Base-by-base conservation (phyloP, 345 rosid species). In the Citrus glauca region DNA sequence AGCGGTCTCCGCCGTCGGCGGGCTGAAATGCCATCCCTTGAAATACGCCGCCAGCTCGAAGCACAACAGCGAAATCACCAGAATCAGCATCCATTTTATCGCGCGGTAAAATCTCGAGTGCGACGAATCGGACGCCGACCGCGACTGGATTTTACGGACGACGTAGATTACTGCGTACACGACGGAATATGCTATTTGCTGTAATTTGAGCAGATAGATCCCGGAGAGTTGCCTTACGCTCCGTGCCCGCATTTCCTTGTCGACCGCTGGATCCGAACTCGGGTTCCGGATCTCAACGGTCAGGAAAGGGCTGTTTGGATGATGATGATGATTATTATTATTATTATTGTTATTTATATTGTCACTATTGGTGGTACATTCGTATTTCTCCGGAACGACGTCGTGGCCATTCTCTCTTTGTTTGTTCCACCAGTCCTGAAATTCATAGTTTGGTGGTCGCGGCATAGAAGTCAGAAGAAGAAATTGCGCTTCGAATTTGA, bases 11-110 rank as follows among this genome's bases (percentile, higher is more conserved):
- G 81, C 87, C 16, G 94, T 84, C 19, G 98, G 95, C 4, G 98
- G 94, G 7, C 94, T 90, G 73, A 95, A 95, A 85, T 95, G 98
- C 94, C 98, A 95, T 64, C 98, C 98, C 70, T 89, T 90, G 82
- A 87, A 93, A 86, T 86, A 95, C 11, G 98, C 98, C 13, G 82
- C 78, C 37, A 94, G 80, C 93, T 93, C 98, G 25, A 93, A 82
- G 67, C 82, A 88, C 27, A 94, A 87, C 38, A 94, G 74, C 42
- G 87, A 67, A 32, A 93, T 10, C 9, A 94, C 95, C 50, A 90
- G 66, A 59, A 87, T 35, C 74, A 94, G 84, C 72, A 95, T 89
- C 24, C 71, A 77, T 72, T 87, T 89, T 33, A 93, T 95, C 19
- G 84, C 4, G 11, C 90, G 91, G 74, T 93, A 93, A 16, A 93